Base-by-base conservation (phyloP, 495 filamentous ascomycete species). In the Aspergillus ostianus region DNA sequence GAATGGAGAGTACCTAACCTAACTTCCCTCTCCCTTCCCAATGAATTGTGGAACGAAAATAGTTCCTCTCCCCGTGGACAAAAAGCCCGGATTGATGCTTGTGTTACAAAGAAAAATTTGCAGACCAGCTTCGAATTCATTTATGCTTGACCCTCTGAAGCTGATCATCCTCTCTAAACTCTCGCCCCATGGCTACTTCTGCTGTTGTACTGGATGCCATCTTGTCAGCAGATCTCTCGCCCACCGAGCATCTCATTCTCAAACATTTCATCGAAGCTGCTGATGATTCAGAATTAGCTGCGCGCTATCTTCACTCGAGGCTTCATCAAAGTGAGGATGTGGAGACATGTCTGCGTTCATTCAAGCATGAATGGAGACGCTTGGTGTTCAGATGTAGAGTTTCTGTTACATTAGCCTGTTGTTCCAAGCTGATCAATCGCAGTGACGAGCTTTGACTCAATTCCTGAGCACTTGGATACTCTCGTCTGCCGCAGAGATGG, bases 301-400 rank as follows among this genome's bases (percentile, higher is more conserved):
- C 60, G 6, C 23, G 41, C 3, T 66, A 63, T 27, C 15, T 63
- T 0, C 1, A 48, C 12, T 44, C 32, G 4, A 57, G 57, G 29
- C 27, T 61, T 20, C 20, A 21, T 26, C 50, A n/a, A 6, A 51
- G 23, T 13, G 17, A 47, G 9, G 32, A 46, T 51, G 52, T 51
- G 19, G 49, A 64, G 41, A n/a, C 19, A 13, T 15, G 21, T 29
- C 27, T 65, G 9, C 49, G 47, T 13, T 7, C 18, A 17, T 58
- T 66, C 23, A 59, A 57, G 32, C 23, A n/a, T n/a, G n/a, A n/a
- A n/a, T 63, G 61, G 64, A 63, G 49, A 41, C 15, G 36, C 5
- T 36, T 63, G 19, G 51, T 56, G 26, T 46, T 23, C 7, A 49
- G 23, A 32, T 23, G 61, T 60, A 59, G 51, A 51, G n/a, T 49